Conservation (phyloP, 805 yeast genomes). For the Candida montana region DNA sequence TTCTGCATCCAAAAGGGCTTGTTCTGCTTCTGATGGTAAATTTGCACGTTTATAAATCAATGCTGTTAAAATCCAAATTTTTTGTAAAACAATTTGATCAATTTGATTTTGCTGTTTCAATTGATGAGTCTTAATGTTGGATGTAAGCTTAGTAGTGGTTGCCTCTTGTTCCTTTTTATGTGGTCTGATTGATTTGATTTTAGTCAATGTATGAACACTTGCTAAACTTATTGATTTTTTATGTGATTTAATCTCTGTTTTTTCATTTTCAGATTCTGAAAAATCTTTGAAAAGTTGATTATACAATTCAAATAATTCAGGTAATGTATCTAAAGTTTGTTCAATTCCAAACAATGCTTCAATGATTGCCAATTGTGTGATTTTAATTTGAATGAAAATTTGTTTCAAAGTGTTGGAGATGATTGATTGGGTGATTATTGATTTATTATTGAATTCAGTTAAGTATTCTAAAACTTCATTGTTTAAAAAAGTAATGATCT, state of each 20-base stretch:
- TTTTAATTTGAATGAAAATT: conserved; percentile 57
- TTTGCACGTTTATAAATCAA: conserved; percentile 56
- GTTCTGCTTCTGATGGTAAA: conserved; percentile 54
- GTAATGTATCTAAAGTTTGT: conserved; percentile 57
- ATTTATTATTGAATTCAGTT: conserved; percentile 1
- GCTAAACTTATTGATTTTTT: not conserved
- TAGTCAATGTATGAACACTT: conserved; percentile 1
- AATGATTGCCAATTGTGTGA: conserved; percentile 68
- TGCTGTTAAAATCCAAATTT: conserved; percentile 72
- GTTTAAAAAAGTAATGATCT: conserved; percentile 48
- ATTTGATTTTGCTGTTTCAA: conserved; percentile 3
- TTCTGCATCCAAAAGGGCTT: conserved; percentile 70
- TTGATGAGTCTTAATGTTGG: conserved; percentile 4
- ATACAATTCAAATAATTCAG: conserved; percentile 59
- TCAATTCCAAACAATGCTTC: conserved; percentile 55
- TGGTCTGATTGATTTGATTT: conserved; percentile 15
- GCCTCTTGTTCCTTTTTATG: not conserved
- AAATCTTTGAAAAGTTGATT: conserved; percentile 40
- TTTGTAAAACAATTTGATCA: conserved; percentile 43
- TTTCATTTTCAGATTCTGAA: conserved; percentile 7
- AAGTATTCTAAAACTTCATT: conserved; percentile 35
- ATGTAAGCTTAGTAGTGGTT: not conserved
- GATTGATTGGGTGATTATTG: conserved; percentile 1
- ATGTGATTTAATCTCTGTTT: not conserved
- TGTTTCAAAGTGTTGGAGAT: conserved; percentile 6